Base-by-base conservation (phyloP, 176 grass and related monocot species). In the Saccharum officinarum region DNA sequence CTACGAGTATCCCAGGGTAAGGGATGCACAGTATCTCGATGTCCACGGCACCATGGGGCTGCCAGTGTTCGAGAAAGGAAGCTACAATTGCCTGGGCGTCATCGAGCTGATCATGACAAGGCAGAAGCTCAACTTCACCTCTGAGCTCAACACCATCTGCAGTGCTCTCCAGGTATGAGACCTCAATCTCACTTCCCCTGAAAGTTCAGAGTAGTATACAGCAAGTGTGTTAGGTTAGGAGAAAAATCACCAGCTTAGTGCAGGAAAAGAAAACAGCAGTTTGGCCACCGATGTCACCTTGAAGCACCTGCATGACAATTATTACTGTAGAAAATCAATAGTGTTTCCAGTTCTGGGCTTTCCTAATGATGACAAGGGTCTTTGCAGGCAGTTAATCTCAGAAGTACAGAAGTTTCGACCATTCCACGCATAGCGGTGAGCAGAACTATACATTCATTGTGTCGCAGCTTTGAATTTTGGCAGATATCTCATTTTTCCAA, bases 311-410 rank as follows among this genome's bases (percentile, higher is more conserved):
- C 30, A 23, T 6, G 16, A 7, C 31, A 81, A 36, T 82, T 34
- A 42, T 77, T 52, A 42, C 40, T 44, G 40, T 55, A 88, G 39
- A 30, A 71, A 81, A 59, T 22, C 39, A 31, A 30, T 4, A 57
- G 45, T 68, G 8, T 67, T 61, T 63, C 47, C 7, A 49, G 28
- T 36, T 72, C 59, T 44, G 70, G 77, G 38, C 0, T 70, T 54
- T 64, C 62, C 78, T 83, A 57, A n/a, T 60, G 44, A 86, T 55
- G 83, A 25, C 8, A 69, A 72, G 80, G 22, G 69, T 50, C 20
- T 90, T 78, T 87, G 66, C 97, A 99, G 97, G 92, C 92, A 46
- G 93, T 96, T 76, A 84, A 99, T 89, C 92, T 99, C 74, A 94
- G 84, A 82, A 99, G 83, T 52, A 89, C 94, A 68, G 78, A 94